These are phyloP conservation scores for Fusarium pseudonygamai DNA, from an alignment of 2,329 filamentous ascomycete genomes.

Conservation along the genomic window DNA sequence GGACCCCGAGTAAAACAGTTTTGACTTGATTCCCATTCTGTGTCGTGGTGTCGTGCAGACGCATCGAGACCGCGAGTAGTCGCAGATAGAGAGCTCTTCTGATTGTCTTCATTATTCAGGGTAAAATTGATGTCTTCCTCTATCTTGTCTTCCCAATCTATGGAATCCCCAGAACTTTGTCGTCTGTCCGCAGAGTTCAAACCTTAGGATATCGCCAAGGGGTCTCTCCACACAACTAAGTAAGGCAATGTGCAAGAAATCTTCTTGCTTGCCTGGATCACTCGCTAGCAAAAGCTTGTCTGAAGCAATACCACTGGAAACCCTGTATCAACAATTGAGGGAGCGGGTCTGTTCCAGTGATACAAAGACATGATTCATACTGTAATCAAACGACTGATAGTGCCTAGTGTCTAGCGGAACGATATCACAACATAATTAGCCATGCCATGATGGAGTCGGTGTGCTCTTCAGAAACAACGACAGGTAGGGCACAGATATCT, in stretches of 20 bases:
- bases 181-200: background rate
- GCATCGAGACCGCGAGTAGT: rapidly evolving
- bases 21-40: background rate
- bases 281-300: background rate
- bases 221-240: background rate
- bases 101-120: too few relatives aligned
- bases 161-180: rapidly evolving
- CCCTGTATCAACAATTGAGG: background rate
- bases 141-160: too few relatives aligned
- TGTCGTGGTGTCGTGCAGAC: background rate
- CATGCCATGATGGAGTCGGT: background rate
- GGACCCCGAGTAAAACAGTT: background rate
- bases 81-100: rapidly evolving
- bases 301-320: background rate
- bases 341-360: background rate
- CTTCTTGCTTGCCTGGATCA: background rate
- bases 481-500: background rate
- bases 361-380: background rate
- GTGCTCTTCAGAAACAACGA: background rate
- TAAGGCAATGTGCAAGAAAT: rapidly evolving
- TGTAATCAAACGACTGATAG: background rate
- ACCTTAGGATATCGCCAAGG: background rate
- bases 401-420: rapidly evolving
- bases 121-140: too few relatives aligned
- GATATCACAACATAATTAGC: background rate